Conservation (phyloP, 2,329 filamentous ascomycete species). For the Coniella lustricola region DNA sequence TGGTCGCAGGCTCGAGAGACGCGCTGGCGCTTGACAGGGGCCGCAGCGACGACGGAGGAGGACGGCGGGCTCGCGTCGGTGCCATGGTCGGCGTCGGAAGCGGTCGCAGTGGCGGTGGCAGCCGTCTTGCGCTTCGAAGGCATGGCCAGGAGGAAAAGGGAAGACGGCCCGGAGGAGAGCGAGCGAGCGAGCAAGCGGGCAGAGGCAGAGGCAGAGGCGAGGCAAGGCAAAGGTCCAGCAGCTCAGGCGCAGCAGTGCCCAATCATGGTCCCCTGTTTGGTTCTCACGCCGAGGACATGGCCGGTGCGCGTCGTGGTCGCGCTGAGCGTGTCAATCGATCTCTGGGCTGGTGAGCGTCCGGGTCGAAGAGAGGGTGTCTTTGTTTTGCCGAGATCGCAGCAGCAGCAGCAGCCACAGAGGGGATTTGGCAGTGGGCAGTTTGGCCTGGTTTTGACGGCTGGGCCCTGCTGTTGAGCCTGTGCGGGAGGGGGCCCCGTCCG, state of each 20-base stretch:
- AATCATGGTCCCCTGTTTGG: conserved; percentile 14
- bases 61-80: conserved; percentile 7
- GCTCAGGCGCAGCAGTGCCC: conserved; percentile 22
- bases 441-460: no score
- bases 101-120: conserved; percentile 10
- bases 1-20: conserved; percentile 65
- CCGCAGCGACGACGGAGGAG: conserved; percentile 6
- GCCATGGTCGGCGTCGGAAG: conserved; percentile 19
- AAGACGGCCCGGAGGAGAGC: no score
- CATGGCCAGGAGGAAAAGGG: conserved; percentile 23
- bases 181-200: no score
- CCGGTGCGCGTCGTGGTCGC: not conserved
- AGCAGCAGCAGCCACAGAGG: no score
- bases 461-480: no score
- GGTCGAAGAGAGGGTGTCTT: not conserved
- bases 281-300: not conserved
- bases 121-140: conserved; percentile 31
- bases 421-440: not conserved
- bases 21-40: conserved; percentile 50
- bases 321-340: not conserved
- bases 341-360: not conserved
- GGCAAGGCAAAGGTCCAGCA: conserved; percentile 29
- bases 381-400: not conserved
- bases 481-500: no score
- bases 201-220: conserved; percentile 19